Evolutionary conservation across 2,329 filamentous ascomycete species (phyloP).

Genomic region (Aphanoascus verrucosus): DNA sequence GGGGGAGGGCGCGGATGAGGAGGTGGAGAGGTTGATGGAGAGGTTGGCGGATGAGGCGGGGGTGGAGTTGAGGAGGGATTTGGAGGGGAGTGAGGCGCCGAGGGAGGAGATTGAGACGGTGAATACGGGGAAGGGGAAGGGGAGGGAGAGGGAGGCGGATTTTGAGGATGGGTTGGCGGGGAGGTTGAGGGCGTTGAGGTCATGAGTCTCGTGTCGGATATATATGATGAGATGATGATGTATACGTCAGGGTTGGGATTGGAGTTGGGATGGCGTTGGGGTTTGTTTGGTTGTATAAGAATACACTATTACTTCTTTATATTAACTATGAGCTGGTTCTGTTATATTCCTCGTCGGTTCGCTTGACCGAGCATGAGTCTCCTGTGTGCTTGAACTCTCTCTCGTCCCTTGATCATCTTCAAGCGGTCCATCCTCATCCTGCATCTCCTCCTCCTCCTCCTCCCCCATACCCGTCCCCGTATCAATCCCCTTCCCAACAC

Average conservation of each 20-base stretch:
- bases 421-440: constrained; percentile 7
- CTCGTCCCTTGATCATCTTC: background rate
- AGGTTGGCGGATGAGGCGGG: constrained; percentile 37
- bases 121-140: constrained; percentile 33
- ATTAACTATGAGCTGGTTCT: background rate
- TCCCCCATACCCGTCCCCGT: too few species aligned
- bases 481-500: background rate
- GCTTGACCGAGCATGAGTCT: background rate
- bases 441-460: background rate
- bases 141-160: constrained; percentile 29
- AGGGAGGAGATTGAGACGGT: constrained; percentile 27
- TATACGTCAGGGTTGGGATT: background rate
- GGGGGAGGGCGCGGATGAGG: constrained; percentile 29
- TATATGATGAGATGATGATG: background rate
- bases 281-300: background rate
- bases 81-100: constrained; percentile 32
- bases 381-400: background rate
- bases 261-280: constrained; percentile 2
- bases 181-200: constrained; percentile 32
- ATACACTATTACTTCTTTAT: background rate
- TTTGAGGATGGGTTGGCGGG: constrained; percentile 35
- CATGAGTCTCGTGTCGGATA: constrained; percentile 17
- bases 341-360: background rate
- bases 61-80: constrained; percentile 32
- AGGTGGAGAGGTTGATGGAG: constrained; percentile 37